phyloP scores from a whole-genome alignment of 1,139 yeast genomes.

The Tardiomyces depauwii region DNA sequence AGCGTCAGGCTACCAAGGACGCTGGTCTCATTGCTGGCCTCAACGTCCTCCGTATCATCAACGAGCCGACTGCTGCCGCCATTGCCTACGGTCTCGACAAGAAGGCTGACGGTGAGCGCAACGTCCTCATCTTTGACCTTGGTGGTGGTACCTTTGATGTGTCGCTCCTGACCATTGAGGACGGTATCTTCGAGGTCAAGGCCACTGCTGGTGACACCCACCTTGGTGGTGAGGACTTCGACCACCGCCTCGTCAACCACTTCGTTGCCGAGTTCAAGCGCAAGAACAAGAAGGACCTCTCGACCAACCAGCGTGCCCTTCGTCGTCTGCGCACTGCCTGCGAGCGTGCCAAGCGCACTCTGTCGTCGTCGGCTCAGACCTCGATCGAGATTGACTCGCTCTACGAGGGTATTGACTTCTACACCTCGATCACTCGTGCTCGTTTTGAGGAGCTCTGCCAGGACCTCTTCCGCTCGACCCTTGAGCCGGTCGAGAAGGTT shows the following conservation, averaged over 20 bases:
- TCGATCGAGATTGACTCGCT: conserved; percentile 79
- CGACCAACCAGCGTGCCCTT: conserved; percentile 68
- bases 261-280: conserved; percentile 78
- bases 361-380: conserved; percentile 80
- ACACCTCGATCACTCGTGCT: conserved; percentile 77
- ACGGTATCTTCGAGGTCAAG: conserved; percentile 93
- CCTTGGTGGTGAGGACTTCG: conserved; percentile 95
- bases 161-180: conserved; percentile 82
- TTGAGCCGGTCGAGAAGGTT: conserved; percentile 80
- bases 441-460: conserved; percentile 85
- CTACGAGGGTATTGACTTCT: conserved; percentile 72
- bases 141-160: conserved; percentile 99
- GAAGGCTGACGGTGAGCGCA: conserved; percentile 69
- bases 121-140: conserved; percentile 83
- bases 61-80: conserved; percentile 98
- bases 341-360: conserved; percentile 86
- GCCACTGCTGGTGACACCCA: conserved; percentile 99
- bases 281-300: conserved; percentile 68
- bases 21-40: conserved; percentile 97
- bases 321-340: conserved; percentile 87
- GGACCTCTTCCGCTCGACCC: conserved; percentile 71
- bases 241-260: conserved; percentile 68
- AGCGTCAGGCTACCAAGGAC: conserved; percentile 97
- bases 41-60: conserved; percentile 90
- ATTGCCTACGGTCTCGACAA: conserved; percentile 97